Base-by-base conservation (phyloP, 495 filamentous ascomycete genomes). In the Friedmanniomyces endolithicus region DNA sequence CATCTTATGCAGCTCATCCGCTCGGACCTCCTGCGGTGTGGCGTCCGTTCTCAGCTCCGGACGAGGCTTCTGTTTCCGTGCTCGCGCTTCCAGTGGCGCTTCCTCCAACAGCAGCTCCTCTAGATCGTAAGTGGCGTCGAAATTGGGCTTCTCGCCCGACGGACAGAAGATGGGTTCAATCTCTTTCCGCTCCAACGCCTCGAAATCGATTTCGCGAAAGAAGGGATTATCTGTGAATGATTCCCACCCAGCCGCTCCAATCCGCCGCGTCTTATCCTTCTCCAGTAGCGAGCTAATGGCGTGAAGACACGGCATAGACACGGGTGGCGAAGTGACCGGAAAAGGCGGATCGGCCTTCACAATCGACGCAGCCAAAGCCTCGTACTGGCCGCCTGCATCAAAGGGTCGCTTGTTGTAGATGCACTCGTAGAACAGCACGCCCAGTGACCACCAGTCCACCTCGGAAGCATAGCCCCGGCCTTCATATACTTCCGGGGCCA, bases 381-480 rank as follows among this genome's bases (percentile, higher is more conserved):
- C 82, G 60, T 94, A 87, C 34, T 81, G 87, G 61, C 85, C 87
- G 24, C 87, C 88, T 62, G n/a, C n/a, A n/a, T 92, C 84, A 59
- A 97, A 98, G 11, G 92, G 92, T 63, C 92, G 79, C 92, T 94
- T 97, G 70, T 92, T 96, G 71, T 96, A 98, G 46, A 98, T 95
- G 76, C 92, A 96, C 70, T 98, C 92, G 70, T 95, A 98, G 68
- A 97, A 95, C 1, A 90, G 80, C 44, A 98, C 92, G 31, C 92
- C 92, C 23, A 98, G 67, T 14, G 90, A 95, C 92, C 92, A 98
- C 92, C 92, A 98, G 69, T 98, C 92, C 12, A 94, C 89, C 63
- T 92, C 87, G 22, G 77, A 79, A 51, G 80, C 77, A 63, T 98
- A 98, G 9, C 90, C 92, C 37, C 76, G 78, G 23, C 90, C 92